These are phyloP conservation scores for Lathyrus sativus DNA, from an alignment of 306 rosid species.

Conservation along the genomic window DNA sequence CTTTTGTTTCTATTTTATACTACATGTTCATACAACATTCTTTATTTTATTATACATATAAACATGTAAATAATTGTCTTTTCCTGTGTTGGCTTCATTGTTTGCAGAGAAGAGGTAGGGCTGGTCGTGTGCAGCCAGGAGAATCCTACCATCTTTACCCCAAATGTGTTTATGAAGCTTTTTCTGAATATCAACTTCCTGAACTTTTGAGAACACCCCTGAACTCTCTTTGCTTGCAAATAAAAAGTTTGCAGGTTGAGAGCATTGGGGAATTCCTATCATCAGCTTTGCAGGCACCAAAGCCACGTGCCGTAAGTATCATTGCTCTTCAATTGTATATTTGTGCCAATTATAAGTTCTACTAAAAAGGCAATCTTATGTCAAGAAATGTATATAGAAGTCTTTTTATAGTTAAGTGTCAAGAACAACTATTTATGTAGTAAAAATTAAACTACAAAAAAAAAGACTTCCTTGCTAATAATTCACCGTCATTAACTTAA, in stretches of 20 bases:
- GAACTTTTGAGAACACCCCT: slow-evolving; percentile 95
- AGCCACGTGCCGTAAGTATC: slow-evolving; percentile 73
- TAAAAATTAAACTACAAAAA: neutral
- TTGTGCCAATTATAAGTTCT: slow-evolving; percentile 14
- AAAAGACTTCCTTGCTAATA: neutral
- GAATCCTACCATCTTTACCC: slow-evolving; percentile 97
- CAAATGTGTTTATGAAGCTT: slow-evolving; percentile 80
- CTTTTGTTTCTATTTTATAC: slow-evolving; percentile 19
- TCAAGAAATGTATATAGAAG: neutral
- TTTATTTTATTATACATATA: slow-evolving; percentile 21
- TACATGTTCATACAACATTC: slow-evolving; percentile 14
- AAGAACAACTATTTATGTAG: slow-evolving; percentile 5
- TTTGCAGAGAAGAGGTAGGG: slow-evolving; percentile 95
- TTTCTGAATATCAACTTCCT: slow-evolving; percentile 94
- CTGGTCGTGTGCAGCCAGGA: slow-evolving; percentile 98
- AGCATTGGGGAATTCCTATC: slow-evolving; percentile 94
- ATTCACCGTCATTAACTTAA: neutral
- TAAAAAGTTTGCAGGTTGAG: slow-evolving; percentile 91
- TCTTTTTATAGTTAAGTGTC: too few relatives aligned
- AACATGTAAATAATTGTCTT: slow-evolving; percentile 31
- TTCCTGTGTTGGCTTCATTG: slow-evolving; percentile 35
- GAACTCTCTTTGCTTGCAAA: slow-evolving; percentile 97
- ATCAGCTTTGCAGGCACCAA: slow-evolving; percentile 91
- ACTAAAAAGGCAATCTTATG: slow-evolving; percentile 24
- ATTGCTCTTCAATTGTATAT: slow-evolving; percentile 14